Percentiles rank a stretch among this genome's conserved stretches.
Evolutionary conservation across 768 basidiomycete genomes (phyloP).

Genomic region (Trametes cinnabarina): DNA sequence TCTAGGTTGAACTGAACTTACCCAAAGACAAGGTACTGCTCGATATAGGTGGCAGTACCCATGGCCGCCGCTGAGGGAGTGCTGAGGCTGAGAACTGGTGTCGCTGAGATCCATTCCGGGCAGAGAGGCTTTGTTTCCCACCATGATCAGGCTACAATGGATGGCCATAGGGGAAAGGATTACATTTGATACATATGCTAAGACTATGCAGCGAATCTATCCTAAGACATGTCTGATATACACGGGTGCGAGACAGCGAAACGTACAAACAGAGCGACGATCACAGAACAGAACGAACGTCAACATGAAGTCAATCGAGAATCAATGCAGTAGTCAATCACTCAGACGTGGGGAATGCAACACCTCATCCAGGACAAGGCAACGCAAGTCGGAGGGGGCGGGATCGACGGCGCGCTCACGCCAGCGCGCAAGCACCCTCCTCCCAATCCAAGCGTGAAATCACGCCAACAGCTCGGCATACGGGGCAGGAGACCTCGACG

Average conservation of each 20-base stretch:
- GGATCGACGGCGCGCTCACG: constrained; percentile 10
- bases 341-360: constrained; percentile 11
- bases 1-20: constrained; percentile 9
- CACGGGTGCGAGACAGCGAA: constrained; percentile 1
- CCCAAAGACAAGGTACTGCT: constrained; percentile 14
- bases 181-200: constrained; percentile 10
- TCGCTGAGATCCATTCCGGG: neutral
- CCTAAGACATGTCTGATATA: constrained; percentile 7
- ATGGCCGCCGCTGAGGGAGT: constrained; percentile 15
- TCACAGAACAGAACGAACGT: neutral
- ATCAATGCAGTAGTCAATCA: constrained; percentile 2
- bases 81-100: constrained; percentile 9
- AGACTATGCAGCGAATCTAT: constrained; percentile 7
- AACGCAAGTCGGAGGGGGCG: neutral
- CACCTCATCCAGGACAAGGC: constrained; percentile 8
- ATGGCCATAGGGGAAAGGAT: neutral
- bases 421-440: constrained; percentile 37
- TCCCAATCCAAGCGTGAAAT: constrained; percentile 64
- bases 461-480: constrained; percentile 63
- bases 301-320: constrained; percentile 1
- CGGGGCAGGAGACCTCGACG: constrained; percentile 73
- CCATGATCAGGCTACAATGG: neutral
- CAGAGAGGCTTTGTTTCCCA: neutral
- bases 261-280: constrained; percentile 1
- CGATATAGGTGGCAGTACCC: constrained; percentile 18